phyloP scores from a whole-genome alignment of 2,329 filamentous ascomycete genomes.

The Diplodia scrobiculata region DNA sequence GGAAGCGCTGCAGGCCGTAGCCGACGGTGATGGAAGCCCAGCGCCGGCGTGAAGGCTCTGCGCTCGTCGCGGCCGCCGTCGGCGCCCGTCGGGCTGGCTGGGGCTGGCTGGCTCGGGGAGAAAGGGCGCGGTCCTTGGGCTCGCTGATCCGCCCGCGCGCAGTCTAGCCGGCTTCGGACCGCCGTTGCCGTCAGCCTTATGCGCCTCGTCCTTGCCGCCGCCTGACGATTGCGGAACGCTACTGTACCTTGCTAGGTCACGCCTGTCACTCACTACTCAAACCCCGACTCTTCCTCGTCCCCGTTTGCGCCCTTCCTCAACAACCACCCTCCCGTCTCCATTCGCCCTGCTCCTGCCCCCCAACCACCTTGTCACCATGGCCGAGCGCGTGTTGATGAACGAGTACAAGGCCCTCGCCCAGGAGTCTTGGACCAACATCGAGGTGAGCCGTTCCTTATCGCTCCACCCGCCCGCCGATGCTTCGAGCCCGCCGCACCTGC shows the following conservation, averaged over 20 bases:
- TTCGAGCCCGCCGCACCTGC: background rate
- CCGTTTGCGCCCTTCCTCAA: background rate
- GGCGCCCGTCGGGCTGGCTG: background rate
- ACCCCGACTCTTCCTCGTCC: background rate
- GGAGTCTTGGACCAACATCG: slow-evolving; percentile 92
- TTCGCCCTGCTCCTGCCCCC: background rate
- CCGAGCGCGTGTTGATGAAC: slow-evolving; percentile 68
- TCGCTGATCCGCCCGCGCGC: slow-evolving; percentile 23
- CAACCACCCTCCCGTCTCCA: background rate
- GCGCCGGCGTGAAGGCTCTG: slow-evolving; percentile 3
- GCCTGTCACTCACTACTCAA: slow-evolving; percentile 8
- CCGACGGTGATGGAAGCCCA: background rate
- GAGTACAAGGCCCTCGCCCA: slow-evolving; percentile 80
- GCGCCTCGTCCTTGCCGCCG: slow-evolving; percentile 29
- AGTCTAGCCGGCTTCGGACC: slow-evolving; percentile 29
- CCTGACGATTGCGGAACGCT: slow-evolving; percentile 29
- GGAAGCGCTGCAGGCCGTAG: background rate
- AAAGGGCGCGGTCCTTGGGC: background rate
- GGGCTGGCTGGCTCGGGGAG: background rate
- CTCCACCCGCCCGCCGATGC: background rate
- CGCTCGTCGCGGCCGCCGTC: background rate
- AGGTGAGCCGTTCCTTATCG: slow-evolving; percentile 57
- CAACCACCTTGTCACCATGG: slow-evolving; percentile 12
- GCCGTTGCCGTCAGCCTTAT: slow-evolving; percentile 30
- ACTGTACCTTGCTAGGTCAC: slow-evolving; percentile 29